These are phyloP conservation scores for Tillandsia leiboldiana DNA, from an alignment of 176 grass and related monocot genomes.

Conservation along the genomic window DNA sequence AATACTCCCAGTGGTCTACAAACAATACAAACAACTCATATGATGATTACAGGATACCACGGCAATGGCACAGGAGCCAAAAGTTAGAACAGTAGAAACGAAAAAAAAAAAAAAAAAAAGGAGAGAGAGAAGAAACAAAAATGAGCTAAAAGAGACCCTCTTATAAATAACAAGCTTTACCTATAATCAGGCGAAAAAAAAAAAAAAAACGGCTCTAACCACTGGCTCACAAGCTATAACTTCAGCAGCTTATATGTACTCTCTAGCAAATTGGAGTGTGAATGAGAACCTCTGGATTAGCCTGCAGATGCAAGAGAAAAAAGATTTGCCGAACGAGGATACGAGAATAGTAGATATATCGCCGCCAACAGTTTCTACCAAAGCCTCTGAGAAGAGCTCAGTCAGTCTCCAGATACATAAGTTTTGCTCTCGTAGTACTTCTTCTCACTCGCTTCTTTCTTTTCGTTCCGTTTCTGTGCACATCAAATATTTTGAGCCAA, in stretches of 20 bases:
- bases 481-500: constrained; percentile 18
- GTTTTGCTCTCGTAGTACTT: constrained; percentile 84
- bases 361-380: neutral
- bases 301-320: neutral
- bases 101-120: neutral
- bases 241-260: no score
- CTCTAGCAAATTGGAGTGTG: no score
- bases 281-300: no score
- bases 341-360: neutral
- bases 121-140: no score
- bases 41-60: neutral
- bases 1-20: neutral
- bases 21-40: neutral
- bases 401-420: constrained; percentile 62
- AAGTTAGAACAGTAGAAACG: neutral
- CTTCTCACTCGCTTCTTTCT: constrained; percentile 99
- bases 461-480: constrained; percentile 86
- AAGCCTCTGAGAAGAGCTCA: constrained; percentile 14
- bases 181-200: no score
- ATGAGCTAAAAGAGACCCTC: no score
- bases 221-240: no score
- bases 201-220: no score
- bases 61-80: neutral
- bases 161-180: no score
- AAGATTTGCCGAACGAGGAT: neutral